Conservation (phyloP, 2,329 filamentous ascomycete species). For the Chaetomiaceae sp. region DNA sequence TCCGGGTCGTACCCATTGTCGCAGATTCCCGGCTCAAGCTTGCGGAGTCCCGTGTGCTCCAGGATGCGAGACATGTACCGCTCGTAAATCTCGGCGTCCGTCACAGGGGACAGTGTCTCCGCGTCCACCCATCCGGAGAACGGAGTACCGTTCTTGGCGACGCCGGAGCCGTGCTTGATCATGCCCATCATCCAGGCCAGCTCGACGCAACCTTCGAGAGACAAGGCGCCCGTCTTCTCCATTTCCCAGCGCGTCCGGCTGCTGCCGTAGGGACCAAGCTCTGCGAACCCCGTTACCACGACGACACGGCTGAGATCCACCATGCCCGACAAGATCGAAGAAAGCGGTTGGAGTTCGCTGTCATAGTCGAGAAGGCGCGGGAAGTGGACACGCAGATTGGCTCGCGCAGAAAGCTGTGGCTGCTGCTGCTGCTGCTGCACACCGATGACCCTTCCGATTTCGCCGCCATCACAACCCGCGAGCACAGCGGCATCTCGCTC, state of each 20-base stretch:
- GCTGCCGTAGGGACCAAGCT: constrained; percentile 57
- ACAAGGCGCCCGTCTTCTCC: constrained; percentile 62
- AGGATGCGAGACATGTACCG: constrained; percentile 30
- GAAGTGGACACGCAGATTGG: constrained; percentile 15
- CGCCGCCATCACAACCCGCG: too few species aligned
- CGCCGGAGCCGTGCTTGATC: constrained; percentile 54
- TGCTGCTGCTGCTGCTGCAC: too few species aligned
- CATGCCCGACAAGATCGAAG: constrained; percentile 32
- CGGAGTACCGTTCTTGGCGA: constrained; percentile 35
- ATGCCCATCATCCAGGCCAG: constrained; percentile 71
- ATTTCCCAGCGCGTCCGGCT: constrained; percentile 66
- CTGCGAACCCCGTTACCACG: constrained; percentile 35
- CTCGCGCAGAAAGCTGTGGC: not conserved
- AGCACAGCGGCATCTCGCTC: constrained; percentile 13
- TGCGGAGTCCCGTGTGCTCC: constrained; percentile 30
- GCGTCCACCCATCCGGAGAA: constrained; percentile 53
- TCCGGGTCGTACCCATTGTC: constrained; percentile 25
- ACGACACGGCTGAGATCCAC: constrained; percentile 33
- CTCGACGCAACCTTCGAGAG: constrained; percentile 63
- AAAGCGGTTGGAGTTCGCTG: constrained; percentile 5
- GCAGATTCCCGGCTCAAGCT: constrained; percentile 25
- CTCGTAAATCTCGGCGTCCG: constrained; percentile 27
- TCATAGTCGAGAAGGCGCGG: constrained; percentile 25
- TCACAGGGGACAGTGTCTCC: constrained; percentile 24
- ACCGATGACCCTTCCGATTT: too few species aligned